Conservation (phyloP, 2,329 filamentous ascomycete species). For the Colletotrichum karsti region DNA sequence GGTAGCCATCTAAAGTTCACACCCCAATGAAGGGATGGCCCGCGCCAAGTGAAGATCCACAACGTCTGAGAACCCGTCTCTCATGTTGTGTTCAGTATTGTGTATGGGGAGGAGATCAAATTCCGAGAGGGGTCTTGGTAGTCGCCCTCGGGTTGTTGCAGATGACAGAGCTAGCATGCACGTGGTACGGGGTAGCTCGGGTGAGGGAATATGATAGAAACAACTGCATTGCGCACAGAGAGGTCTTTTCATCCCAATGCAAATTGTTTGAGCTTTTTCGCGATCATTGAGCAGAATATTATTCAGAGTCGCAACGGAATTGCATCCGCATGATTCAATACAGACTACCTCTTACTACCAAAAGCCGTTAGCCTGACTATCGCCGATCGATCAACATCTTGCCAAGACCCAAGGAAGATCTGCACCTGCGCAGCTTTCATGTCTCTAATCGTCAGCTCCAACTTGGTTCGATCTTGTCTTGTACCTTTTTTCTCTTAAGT, state of each 20-base stretch:
- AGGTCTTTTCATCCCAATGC: too few relatives aligned
- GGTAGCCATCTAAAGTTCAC: neutral
- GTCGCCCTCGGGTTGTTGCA: too few relatives aligned
- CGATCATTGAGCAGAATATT: too few relatives aligned
- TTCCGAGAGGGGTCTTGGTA: too few relatives aligned
- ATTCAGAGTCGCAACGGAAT: too few relatives aligned
- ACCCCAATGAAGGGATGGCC: neutral
- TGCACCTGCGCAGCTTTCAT: neutral
- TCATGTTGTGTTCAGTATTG: too few relatives aligned
- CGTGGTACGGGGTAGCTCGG: too few relatives aligned
- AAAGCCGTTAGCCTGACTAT: neutral
- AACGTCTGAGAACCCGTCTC: neutral
- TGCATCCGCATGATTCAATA: neutral
- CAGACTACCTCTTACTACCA: neutral
- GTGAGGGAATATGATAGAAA: too few relatives aligned
- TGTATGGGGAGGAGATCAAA: too few relatives aligned
- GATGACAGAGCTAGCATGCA: too few relatives aligned
- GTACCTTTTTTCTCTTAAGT: neutral
- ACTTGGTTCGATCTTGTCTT: neutral
- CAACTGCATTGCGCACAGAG: too few relatives aligned
- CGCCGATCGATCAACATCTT: neutral
- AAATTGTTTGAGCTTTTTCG: too few relatives aligned
- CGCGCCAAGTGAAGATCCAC: neutral
- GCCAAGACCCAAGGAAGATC: neutral
- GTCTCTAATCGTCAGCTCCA: neutral